Conservation (phyloP, 495 filamentous ascomycete genomes). For the Hypomontagnella submonticulosa region DNA sequence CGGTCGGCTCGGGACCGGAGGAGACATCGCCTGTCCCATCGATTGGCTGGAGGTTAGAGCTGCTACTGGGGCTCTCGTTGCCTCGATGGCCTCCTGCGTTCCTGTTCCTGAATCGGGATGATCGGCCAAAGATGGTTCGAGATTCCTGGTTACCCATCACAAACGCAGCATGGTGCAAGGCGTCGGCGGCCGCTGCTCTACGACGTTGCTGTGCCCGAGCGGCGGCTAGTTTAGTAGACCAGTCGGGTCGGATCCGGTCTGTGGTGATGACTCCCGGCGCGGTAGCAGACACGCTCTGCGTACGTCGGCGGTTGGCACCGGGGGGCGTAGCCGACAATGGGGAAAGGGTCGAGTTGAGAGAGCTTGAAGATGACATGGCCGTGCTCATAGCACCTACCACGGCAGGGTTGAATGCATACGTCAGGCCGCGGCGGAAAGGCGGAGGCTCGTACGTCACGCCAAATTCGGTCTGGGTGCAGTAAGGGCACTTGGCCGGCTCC, state of each 20-base stretch:
- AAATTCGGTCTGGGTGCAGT: slow-evolving; percentile 94
- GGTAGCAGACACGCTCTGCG: slow-evolving; percentile 83
- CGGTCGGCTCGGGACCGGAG: slow-evolving; percentile 42
- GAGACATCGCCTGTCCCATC: slow-evolving; percentile 46
- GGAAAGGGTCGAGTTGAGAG: slow-evolving; percentile 60
- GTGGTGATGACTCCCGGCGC: slow-evolving; percentile 88
- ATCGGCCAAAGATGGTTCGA: slow-evolving; percentile 54
- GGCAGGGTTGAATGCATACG: slow-evolving; percentile 67
- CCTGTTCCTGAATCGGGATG: slow-evolving; percentile 59
- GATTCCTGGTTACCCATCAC: slow-evolving; percentile 75
- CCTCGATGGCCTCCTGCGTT: slow-evolving; percentile 55
- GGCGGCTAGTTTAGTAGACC: slow-evolving; percentile 87
- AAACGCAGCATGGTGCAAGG: slow-evolving; percentile 94
- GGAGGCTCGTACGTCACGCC: slow-evolving; percentile 92
- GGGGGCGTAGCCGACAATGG: slow-evolving; percentile 49
- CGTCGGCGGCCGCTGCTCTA: slow-evolving; percentile 91
- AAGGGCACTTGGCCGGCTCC: slow-evolving; percentile 92
- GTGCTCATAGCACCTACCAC: slow-evolving; percentile 62
- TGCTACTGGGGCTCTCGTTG: slow-evolving; percentile 44
- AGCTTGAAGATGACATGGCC: slow-evolving; percentile 73
- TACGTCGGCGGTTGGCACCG: slow-evolving; percentile 66
- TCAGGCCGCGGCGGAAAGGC: slow-evolving; percentile 84
- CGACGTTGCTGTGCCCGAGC: slow-evolving; percentile 86
- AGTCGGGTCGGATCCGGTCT: slow-evolving; percentile 91
- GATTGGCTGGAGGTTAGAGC: slow-evolving; percentile 46